These are phyloP conservation scores for Diplodia intermedia DNA, from an alignment of 2,329 filamentous ascomycete genomes.

Conservation along the genomic window DNA sequence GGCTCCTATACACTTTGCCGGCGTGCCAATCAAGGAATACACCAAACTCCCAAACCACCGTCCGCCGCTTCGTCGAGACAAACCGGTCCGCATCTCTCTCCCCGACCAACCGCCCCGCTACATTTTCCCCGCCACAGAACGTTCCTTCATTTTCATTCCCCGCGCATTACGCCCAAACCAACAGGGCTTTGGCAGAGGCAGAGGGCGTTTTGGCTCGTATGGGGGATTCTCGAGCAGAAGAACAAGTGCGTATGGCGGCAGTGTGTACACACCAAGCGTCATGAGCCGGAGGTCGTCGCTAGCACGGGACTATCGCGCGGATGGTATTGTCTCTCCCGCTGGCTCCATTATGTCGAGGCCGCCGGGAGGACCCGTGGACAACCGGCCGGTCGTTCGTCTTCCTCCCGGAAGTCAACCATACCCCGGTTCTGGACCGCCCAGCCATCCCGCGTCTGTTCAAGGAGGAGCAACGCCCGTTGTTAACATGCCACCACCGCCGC, in stretches of 20 bases:
- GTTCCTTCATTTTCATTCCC: constrained; percentile 98
- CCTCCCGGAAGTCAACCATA: constrained; percentile 64
- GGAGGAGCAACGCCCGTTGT: constrained; percentile 54
- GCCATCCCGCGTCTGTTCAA: constrained; percentile 35
- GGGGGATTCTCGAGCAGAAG: constrained; percentile 74
- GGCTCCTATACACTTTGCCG: constrained; percentile 72
- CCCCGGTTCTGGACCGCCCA: constrained; percentile 29
- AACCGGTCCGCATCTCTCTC: constrained; percentile 91
- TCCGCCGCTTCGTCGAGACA: constrained; percentile 91
- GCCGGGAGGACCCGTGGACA: constrained; percentile 65
- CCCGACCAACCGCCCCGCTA: constrained; percentile 81
- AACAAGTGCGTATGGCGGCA: constrained; percentile 83
- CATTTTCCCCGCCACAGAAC: constrained; percentile 86
- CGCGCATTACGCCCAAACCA: constrained; percentile 92
- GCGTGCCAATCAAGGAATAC: constrained; percentile 85
- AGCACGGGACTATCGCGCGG: constrained; percentile 70
- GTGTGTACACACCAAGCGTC: constrained; percentile 83
- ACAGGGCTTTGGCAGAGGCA: constrained; percentile 71
- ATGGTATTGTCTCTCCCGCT: constrained; percentile 79
- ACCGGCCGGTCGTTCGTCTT: constrained; percentile 80
- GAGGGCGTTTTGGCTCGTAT: constrained; percentile 73
- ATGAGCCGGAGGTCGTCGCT: constrained; percentile 87
- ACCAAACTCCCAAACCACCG: constrained; percentile 94
- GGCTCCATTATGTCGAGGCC: constrained; percentile 77
- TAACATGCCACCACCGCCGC: constrained; percentile 59